A percentile compares a stretch with the other conserved stretches of the same genome.
These are phyloP conservation scores for Daldinia decipiens DNA, from an alignment of 495 filamentous ascomycete species.

Conservation along the genomic window DNA sequence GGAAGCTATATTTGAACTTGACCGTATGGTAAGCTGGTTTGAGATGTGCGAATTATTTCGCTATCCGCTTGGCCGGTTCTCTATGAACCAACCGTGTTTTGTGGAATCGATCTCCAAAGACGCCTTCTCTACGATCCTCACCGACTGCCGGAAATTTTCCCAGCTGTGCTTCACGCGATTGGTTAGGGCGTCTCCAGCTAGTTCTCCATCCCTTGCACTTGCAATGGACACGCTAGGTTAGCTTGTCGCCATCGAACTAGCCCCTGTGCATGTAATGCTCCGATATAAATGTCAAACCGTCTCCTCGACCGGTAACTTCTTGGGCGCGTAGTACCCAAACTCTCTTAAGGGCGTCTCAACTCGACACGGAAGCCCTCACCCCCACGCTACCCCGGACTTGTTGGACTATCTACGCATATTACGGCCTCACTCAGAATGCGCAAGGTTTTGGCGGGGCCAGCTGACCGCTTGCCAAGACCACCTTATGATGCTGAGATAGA, in stretches of 20 bases:
- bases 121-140: conserved; percentile 36
- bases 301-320: conserved; percentile 24
- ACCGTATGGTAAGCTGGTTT: not conserved
- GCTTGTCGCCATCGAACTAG: conserved; percentile 42
- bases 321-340: conserved; percentile 11
- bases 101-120: conserved; percentile 36
- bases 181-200: conserved; percentile 37
- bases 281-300: conserved; percentile 40
- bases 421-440: conserved; percentile 36
- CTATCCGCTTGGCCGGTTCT: conserved; percentile 15
- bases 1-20: not conserved
- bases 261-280: conserved; percentile 35
- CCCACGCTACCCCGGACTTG: conserved; percentile 11
- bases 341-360: conserved; percentile 4
- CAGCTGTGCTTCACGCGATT: conserved; percentile 34
- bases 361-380: conserved; percentile 19
- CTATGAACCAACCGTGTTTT: conserved; percentile 26
- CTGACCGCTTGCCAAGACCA: conserved; percentile 47
- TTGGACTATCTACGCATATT: conserved; percentile 15
- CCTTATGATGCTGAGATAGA: conserved; percentile 48
- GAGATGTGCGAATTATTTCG: conserved; percentile 1
- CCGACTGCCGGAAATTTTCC: conserved; percentile 42
- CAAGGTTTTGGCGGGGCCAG: conserved; percentile 45
- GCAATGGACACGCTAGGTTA: conserved; percentile 39
- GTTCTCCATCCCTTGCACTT: conserved; percentile 42